Percentiles rank a stretch among this genome's conserved stretches.
These are phyloP conservation scores for Tetraselmis striata DNA, from an alignment of 139 green algal genomes.

Conservation along the genomic window DNA sequence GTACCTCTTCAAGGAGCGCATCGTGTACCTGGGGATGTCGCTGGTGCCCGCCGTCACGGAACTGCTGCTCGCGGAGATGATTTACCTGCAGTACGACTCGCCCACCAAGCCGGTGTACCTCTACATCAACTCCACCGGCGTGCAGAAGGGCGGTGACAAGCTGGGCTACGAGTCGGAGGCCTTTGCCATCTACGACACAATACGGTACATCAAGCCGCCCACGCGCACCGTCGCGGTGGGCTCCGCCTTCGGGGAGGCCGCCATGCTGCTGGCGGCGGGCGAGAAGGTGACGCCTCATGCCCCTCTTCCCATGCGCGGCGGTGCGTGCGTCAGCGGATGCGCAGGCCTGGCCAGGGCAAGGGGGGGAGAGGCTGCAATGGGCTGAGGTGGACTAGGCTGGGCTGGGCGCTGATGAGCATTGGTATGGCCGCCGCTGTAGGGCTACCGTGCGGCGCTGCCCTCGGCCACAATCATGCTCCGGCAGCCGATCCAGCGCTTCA, in stretches of 20 bases:
- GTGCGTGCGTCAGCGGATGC: not conserved
- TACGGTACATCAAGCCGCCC: constrained; percentile 86
- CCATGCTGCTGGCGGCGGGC: constrained; percentile 88
- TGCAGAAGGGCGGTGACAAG: constrained; percentile 88
- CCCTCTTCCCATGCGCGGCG: too few relatives aligned
- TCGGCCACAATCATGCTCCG: constrained; percentile 95
- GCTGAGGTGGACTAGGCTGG: too few relatives aligned
- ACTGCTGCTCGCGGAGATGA: constrained; percentile 80
- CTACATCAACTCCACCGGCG: constrained; percentile 99
- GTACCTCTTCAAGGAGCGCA: constrained; percentile 95
- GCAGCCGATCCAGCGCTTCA: constrained; percentile 85
- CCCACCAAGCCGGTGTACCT: constrained; percentile 85
- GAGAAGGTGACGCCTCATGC: too few relatives aligned
- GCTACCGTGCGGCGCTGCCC: constrained; percentile 84
- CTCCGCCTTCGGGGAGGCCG: constrained; percentile 93
- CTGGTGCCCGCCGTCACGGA: constrained; percentile 85
- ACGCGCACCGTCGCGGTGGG: constrained; percentile 89
- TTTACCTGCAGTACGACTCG: constrained; percentile 84
- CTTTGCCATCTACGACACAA: constrained; percentile 97
- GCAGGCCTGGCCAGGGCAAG: too few relatives aligned
- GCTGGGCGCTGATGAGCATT: too few relatives aligned
- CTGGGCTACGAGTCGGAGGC: constrained; percentile 95
- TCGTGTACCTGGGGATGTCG: constrained; percentile 95
- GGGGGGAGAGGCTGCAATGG: not conserved
- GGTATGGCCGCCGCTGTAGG: too few relatives aligned